A percentile compares a stretch with the other conserved stretches of the same genome.
Conservation (phyloP, 1,284 basidiomycete genomes). For the Retiboletus fuscus region DNA sequence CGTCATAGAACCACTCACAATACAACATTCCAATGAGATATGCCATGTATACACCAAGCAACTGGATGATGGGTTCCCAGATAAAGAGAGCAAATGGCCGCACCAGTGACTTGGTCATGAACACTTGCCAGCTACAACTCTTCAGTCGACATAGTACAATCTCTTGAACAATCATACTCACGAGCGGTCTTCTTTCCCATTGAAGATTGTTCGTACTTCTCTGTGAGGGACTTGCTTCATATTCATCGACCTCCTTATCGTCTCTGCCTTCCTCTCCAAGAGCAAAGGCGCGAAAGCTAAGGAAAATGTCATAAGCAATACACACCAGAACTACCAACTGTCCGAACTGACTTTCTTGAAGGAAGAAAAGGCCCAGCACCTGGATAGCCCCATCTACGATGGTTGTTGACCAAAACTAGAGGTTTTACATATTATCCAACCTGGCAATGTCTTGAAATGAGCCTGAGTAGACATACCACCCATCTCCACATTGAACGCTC, state of each 20-base stretch:
- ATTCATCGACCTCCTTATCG: conserved; percentile 59
- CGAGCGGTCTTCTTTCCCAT: conserved; percentile 56
- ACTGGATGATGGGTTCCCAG: conserved; percentile 62
- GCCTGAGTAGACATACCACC: conserved; percentile 64
- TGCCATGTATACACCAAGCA: conserved; percentile 61
- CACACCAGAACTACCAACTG: neutral
- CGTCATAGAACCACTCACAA: conserved; percentile 51
- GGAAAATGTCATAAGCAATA: neutral
- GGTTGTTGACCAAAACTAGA: conserved; percentile 71
- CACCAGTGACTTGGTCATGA: conserved; percentile 53
- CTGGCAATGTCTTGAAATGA: neutral
- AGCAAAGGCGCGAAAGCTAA: conserved; percentile 69
- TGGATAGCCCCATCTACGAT: conserved; percentile 65
- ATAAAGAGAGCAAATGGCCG: conserved; percentile 62
- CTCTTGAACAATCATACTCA: conserved; percentile 42
- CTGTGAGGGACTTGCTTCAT: conserved; percentile 55
- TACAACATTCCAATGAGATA: conserved; percentile 68
- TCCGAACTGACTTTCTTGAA: conserved; percentile 68
- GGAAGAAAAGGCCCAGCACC: conserved; percentile 64
- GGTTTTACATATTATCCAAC: neutral
- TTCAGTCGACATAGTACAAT: neutral
- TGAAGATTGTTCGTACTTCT: conserved; percentile 59
- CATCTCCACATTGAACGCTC: conserved; percentile 72
- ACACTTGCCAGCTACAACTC: conserved; percentile 50
- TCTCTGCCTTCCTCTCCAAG: conserved; percentile 67